These are phyloP conservation scores for Vitis vinifera DNA, from an alignment of 164 flowering plant genomes.

Conservation along the genomic window ASM3070453v1 NC_081822.1:36251001-36251500, in stretches of 20 bases:
- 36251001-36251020: constrained; percentile 35
- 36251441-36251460: constrained; percentile 23
- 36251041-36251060: constrained; percentile 43
- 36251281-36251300: background rate
- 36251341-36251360: constrained; percentile 20
- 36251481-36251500: constrained; percentile 32
- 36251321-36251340: constrained; percentile 27
- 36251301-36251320: background rate
- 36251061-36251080: constrained; percentile 33
- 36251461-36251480: constrained; percentile 32
- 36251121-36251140: constrained; percentile 17
- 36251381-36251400: constrained; percentile 17
- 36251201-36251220: constrained; percentile 22
- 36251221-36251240: constrained; percentile 22
- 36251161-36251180: constrained; percentile 3
- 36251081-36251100: constrained; percentile 31
- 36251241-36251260: constrained; percentile 30
- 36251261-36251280: background rate
- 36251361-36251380: constrained; percentile 22
- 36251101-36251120: constrained; percentile 21
- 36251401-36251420: constrained; percentile 20
- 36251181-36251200: constrained; percentile 19
- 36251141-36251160: constrained; percentile 16
- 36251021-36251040: constrained; percentile 24
- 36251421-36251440: constrained; percentile 20